These are phyloP conservation scores for Calamus simplicifolius DNA, from an alignment of 176 grass and related monocot genomes.

Conservation along the genomic window DNA sequence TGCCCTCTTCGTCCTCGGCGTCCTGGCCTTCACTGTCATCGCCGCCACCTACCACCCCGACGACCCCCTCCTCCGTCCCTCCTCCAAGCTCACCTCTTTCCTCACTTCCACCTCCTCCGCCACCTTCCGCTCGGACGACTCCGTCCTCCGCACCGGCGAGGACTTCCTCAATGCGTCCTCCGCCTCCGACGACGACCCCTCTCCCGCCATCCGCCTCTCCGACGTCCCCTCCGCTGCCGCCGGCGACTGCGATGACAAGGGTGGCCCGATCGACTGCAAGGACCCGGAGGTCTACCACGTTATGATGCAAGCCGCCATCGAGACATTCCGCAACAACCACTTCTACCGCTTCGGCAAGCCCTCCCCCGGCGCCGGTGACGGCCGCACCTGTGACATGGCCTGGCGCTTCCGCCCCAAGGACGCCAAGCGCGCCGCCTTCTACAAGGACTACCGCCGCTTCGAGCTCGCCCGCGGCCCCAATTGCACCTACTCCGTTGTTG, in stretches of 20 bases:
- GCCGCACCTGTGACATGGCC: constrained; percentile 5
- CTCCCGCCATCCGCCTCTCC: not conserved
- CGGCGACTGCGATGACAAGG: not conserved
- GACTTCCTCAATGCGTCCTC: constrained; percentile 7
- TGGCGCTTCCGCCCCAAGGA: constrained; percentile 13
- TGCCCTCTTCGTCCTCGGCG: not conserved
- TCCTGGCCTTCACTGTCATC: constrained; percentile 8
- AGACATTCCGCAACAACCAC: constrained; percentile 4
- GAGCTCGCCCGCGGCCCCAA: constrained; percentile 41
- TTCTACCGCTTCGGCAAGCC: constrained; percentile 19
- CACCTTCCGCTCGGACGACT: constrained; percentile 6
- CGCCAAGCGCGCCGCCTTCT: not conserved
- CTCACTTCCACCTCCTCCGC: constrained; percentile 16
- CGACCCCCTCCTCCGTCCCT: constrained; percentile 8
- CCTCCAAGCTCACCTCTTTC: constrained; percentile 14
- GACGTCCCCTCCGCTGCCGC: not conserved
- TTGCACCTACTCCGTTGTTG: constrained; percentile 42
- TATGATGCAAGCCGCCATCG: constrained; percentile 9
- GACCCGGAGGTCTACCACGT: constrained; percentile 13
- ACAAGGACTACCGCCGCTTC: constrained; percentile 82
- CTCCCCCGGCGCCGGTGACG: not conserved
- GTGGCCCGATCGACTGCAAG: constrained; percentile 1
- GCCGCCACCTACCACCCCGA: constrained; percentile 11
- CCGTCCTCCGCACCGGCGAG: constrained; percentile 9
- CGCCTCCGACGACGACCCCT: not conserved